These are phyloP conservation scores for Colletotrichum truncatum DNA, from an alignment of 2,329 filamentous ascomycete species.

Conservation along the genomic window DNA sequence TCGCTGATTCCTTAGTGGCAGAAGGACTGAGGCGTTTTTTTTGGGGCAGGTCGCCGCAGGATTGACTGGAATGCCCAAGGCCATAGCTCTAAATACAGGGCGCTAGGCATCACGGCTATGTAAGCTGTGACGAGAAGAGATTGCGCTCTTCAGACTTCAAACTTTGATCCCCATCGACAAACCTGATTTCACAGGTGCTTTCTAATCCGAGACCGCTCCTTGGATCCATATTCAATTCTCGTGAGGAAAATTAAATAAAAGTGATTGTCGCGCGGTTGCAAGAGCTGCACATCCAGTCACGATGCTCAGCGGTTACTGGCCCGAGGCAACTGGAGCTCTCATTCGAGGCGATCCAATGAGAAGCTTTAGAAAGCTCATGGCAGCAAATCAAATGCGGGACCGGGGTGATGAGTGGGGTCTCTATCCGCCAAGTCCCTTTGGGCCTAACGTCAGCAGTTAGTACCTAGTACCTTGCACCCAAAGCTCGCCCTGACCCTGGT, in stretches of 20 bases:
- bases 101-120: not conserved
- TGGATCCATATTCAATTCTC: not conserved
- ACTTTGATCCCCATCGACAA: not conserved
- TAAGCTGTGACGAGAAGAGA: not conserved
- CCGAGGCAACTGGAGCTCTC: constrained; percentile 12
- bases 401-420: not conserved
- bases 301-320: constrained; percentile 26
- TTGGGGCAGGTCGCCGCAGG: too few relatives aligned
- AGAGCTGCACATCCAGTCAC: constrained; percentile 28
- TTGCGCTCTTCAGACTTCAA: not conserved
- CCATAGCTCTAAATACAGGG: too few relatives aligned
- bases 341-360: constrained; percentile 5
- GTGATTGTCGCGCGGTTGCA: constrained; percentile 29
- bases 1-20: not conserved
- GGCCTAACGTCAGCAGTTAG: constrained; percentile 18
- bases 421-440: constrained; percentile 12
- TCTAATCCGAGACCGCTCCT: not conserved
- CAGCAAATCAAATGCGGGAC: constrained; percentile 23
- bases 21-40: not conserved
- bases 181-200: not conserved
- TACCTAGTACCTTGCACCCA: constrained; percentile 3
- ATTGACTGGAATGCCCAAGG: too few relatives aligned
- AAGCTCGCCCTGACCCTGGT: too few relatives aligned
- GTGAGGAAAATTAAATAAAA: not conserved
- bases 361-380: not conserved